Base-by-base conservation (phyloP, 2,329 filamentous ascomycete species). In the Neofusicoccum sp. region DNA sequence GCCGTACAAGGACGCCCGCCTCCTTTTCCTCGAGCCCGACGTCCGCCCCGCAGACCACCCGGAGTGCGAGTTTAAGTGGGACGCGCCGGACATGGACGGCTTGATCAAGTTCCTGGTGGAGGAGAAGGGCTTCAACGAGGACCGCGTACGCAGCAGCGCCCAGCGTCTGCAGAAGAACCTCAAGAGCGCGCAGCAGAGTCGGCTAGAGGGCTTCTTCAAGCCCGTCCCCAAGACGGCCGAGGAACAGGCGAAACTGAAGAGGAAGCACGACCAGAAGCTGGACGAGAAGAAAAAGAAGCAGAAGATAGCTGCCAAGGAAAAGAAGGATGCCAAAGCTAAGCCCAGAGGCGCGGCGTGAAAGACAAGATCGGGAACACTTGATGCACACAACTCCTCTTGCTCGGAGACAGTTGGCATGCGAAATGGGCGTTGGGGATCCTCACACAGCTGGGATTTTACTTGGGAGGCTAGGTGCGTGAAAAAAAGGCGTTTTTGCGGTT, bases 51-150 rank as follows among this genome's bases (percentile, higher is more conserved):
- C 94, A 29, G 91, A 96, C 69, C 86, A 96, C 71, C 87, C 91
- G 0, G 87, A 92, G 11, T 98, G 93, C 77, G 93, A 99, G 74
- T 97, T 98, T 83, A 97, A 97, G 78, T 99, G 96, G 95, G 93
- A 97, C 48, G 89, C 89, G 64, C 95, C 95, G 3, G 93, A 99
- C 71, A 83, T 95, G 1, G 93, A 97, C 2, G 94, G 92, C 0
- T 85, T 99, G 0, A 86, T 99, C 66, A 86, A 95, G 70, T 99
- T 92, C 77, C 81, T 99, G 2, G 95, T 97, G 3, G 87, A 87
- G 5, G 95, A 98, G 73, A 99, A 99, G 80, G 95, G 93, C 0
- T 99, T 99, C 83, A 96, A 89, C 34, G 96, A 99, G 75, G 95
- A 99, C 73, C 86, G 95, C 16, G 95, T 99, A 7, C 87, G 93